Percentiles rank a stretch among this genome's conserved stretches.
phyloP scores from a whole-genome alignment of 108 stramenopile genomes.

The Discostella stelligeroides region DNA sequence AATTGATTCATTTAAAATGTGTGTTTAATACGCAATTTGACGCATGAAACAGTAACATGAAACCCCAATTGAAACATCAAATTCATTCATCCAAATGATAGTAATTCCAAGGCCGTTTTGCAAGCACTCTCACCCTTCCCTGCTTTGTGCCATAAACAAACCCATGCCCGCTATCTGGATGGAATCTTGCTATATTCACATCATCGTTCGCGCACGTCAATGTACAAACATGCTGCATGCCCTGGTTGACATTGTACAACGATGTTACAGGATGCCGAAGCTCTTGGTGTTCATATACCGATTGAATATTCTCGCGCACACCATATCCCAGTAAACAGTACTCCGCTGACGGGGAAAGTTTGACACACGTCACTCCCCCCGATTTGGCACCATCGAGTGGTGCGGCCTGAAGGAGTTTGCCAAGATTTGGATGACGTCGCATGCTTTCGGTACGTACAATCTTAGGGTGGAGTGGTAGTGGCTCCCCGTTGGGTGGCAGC shows the following conservation, averaged over 20 bases:
- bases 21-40: no score
- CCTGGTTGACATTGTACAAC: constrained; percentile 71
- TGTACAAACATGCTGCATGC: constrained; percentile 79
- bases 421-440: constrained; percentile 65
- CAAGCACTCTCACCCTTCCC: constrained; percentile 82
- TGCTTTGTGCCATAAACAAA: constrained; percentile 97
- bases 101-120: constrained; percentile 84
- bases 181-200: constrained; percentile 97
- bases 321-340: constrained; percentile 94
- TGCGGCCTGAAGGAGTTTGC: constrained; percentile 76
- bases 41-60: not conserved
- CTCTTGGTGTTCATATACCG: constrained; percentile 44
- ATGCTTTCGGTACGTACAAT: constrained; percentile 46
- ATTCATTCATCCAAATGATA: constrained; percentile 52
- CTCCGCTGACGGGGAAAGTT: constrained; percentile 89
- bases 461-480: constrained; percentile 22
- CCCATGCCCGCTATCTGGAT: constrained; percentile 94
- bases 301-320: constrained; percentile 69
- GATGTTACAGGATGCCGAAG: constrained; percentile 78
- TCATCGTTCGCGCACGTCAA: constrained; percentile 87
- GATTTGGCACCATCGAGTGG: constrained; percentile 80
- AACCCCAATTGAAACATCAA: not conserved
- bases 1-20: no score
- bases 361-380: constrained; percentile 91
- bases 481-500: constrained; percentile 32